Percentiles rank a stretch among this genome's conserved stretches.
Evolutionary conservation across 495 filamentous ascomycete species (phyloP).

Genomic region (Oidiodendron maius): DNA sequence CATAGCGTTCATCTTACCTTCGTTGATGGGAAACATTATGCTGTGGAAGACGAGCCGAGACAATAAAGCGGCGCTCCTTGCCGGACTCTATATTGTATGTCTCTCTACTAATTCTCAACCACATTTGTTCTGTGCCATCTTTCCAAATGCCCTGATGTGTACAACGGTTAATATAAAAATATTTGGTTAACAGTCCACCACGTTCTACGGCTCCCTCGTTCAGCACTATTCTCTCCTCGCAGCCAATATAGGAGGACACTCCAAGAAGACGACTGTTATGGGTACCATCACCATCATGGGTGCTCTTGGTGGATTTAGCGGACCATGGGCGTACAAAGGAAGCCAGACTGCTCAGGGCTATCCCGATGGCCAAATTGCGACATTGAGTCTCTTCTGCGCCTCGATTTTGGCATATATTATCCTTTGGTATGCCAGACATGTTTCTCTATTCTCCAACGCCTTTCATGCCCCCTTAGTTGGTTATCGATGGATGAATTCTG

Average conservation of each 20-base stretch:
- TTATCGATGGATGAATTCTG: too few species aligned
- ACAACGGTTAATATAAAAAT: neutral
- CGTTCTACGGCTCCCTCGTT: slow-evolving; percentile 1
- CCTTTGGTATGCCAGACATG: too few species aligned
- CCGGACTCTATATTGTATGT: slow-evolving; percentile 3
- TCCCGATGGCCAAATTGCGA: slow-evolving; percentile 55
- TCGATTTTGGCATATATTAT: too few species aligned
- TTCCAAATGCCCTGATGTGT: too few species aligned
- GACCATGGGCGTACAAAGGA: slow-evolving; percentile 2
- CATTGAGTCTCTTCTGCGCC: too few species aligned
- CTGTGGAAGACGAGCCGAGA: neutral
- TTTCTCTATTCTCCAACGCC: too few species aligned
- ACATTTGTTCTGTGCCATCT: neutral
- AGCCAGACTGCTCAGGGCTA: slow-evolving; percentile 42
- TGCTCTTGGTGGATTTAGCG: neutral
- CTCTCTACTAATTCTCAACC: too few species aligned
- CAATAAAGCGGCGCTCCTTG: neutral
- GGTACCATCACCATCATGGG: neutral
- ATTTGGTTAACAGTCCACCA: neutral
- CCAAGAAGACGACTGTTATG: slow-evolving; percentile 3
- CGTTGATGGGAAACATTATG: neutral
- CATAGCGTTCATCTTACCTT: neutral
- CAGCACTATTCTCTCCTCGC: neutral
- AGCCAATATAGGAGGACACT: slow-evolving; percentile 2
- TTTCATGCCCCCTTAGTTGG: too few species aligned